Conservation (phyloP, 345 rosid species). For the Ceriops tagal region DNA sequence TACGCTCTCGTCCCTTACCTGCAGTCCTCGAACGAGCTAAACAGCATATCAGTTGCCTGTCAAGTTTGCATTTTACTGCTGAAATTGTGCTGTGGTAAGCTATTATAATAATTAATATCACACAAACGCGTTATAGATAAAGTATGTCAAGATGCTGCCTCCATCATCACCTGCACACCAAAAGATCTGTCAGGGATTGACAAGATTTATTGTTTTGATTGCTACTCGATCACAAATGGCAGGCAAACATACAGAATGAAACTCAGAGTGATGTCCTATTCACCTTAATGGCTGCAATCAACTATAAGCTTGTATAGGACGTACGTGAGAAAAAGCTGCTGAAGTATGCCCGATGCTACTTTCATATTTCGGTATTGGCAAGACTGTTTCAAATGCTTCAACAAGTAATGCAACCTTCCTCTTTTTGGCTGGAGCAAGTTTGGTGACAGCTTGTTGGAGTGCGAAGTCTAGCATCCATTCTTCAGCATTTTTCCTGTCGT, state of each 20-base stretch:
- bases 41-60: neutral
- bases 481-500: constrained; percentile 27
- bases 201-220: neutral
- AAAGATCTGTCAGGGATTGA: neutral
- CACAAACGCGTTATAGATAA: neutral
- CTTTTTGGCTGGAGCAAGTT: constrained; percentile 31
- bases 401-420: constrained; percentile 30
- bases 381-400: constrained; percentile 29
- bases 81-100: neutral
- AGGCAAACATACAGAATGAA: neutral
- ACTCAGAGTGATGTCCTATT: neutral
- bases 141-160: neutral
- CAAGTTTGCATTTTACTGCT: constrained; percentile 7
- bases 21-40: too few species aligned
- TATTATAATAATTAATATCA: neutral
- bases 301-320: constrained; percentile 69
- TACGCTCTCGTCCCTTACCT: too few species aligned
- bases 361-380: constrained; percentile 37
- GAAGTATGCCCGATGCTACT: constrained; percentile 35
- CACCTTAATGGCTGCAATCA: constrained; percentile 35
- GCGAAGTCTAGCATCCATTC: constrained; percentile 38
- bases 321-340: constrained; percentile 40
- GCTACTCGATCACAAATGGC: neutral
- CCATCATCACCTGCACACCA: constrained; percentile 14
- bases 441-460: constrained; percentile 29